A percentile compares a stretch with the other conserved stretches of the same genome.
phyloP scores from a whole-genome alignment of 306 rosid species.

The Quercus engelmannii region DNA sequence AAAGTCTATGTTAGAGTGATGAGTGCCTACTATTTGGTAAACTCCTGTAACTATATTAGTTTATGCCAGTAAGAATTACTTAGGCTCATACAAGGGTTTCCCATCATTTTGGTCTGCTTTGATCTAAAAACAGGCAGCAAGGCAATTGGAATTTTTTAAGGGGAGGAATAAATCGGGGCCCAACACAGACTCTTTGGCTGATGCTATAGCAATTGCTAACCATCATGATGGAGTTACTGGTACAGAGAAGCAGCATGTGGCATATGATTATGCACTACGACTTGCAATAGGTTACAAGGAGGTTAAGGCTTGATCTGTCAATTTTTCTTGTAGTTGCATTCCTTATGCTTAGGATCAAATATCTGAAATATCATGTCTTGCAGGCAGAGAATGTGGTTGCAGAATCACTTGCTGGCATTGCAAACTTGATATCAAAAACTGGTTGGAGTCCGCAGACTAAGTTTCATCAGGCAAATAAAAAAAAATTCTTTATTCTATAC shows the following conservation, averaged over 20 bases:
- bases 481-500: neutral
- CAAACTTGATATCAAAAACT: slow-evolving; percentile 23
- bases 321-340: neutral
- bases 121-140: slow-evolving; percentile 51
- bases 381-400: slow-evolving; percentile 49
- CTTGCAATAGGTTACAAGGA: slow-evolving; percentile 44
- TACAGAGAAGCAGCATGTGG: slow-evolving; percentile 76
- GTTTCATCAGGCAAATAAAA: slow-evolving; percentile 43
- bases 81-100: neutral
- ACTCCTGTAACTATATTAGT: neutral
- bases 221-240: slow-evolving; percentile 87
- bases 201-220: slow-evolving; percentile 81
- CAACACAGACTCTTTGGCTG: slow-evolving; percentile 66
- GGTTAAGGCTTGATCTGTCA: slow-evolving; percentile 22
- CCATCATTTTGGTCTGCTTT: neutral
- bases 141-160: slow-evolving; percentile 70
- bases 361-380: neutral
- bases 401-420: slow-evolving; percentile 43
- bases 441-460: slow-evolving; percentile 32
- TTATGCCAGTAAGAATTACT: neutral
- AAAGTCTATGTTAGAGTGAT: slow-evolving; percentile 67
- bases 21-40: slow-evolving; percentile 77
- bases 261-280: slow-evolving; percentile 79
- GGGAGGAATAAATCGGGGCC: slow-evolving; percentile 62
- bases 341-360: neutral